Evolutionary conservation across 2,329 filamentous ascomycete genomes (phyloP), one percentile per base, ranked within the genome.

Genomic region (Iodosphaeria phyllophila): DNA sequence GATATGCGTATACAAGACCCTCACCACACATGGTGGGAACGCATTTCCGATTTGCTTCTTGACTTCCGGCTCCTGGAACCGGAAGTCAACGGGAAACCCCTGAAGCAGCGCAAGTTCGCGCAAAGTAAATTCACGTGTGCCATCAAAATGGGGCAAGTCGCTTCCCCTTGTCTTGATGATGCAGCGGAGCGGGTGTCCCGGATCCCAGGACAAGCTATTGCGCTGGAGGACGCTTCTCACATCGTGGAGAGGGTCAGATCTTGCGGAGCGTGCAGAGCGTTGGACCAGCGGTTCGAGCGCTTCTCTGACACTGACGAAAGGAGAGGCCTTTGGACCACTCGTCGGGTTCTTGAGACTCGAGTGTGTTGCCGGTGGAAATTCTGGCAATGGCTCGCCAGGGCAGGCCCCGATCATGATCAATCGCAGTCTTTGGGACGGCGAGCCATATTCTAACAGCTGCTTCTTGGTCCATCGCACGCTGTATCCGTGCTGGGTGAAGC

Each of bases 11-110:
- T 60, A 66, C 0, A 69, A 37, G 0, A 56, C 45, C 14, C 48
- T 46, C 3, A 66, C 66, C 0, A 62, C 58, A 15, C 50, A 50
- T 0, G 77, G 67, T 0, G 80, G 75, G 10, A 86, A 80, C 0
- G 78, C 79, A 38, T 89, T 86, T 0, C 79, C 79, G 32, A 86
- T 77, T 41, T 83, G 76, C 32, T 55, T 61, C 34, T 62, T 62
- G 10, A 65, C 48, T 9, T 45, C 42, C 0, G 44, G 51, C 0
- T 47, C 48, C 0, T 48, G 31, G 37, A 86, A 84, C 1, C 43
- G 42, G 40, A 79, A 74, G 3, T 50, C 40, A 0, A 48, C 30
- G 0, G 75, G 74, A 26, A 89, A 89, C 0, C 71, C 72, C 33
- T 82, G 74, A 1, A 89, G 42, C 3, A 56, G 56, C 0, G 78